Evolutionary conservation across 768 basidiomycete genomes (phyloP).

Genomic region (Termitomyces sp.): DNA sequence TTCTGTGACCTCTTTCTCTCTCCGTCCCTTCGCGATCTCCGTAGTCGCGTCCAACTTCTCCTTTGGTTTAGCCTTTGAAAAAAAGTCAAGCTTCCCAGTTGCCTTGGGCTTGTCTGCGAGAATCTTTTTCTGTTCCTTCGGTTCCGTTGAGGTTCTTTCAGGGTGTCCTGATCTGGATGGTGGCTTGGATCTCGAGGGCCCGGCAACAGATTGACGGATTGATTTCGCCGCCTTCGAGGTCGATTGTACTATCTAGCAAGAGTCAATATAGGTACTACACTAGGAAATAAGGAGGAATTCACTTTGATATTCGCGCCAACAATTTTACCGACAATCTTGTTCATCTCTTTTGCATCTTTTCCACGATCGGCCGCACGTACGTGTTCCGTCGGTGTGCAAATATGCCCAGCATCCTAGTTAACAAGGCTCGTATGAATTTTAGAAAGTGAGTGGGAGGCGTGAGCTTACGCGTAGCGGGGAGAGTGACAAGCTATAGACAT

Average conservation of each 20-base stretch:
- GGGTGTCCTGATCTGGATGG: slow-evolving; percentile 22
- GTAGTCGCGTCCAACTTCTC: slow-evolving; percentile 1
- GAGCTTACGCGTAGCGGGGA: slow-evolving; percentile 51
- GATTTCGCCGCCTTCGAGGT: slow-evolving; percentile 13
- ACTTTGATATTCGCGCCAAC: slow-evolving; percentile 43
- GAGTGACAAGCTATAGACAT: slow-evolving; percentile 71
- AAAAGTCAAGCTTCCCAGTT: slow-evolving; percentile 15
- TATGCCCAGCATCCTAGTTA: slow-evolving; percentile 37
- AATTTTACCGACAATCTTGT: slow-evolving; percentile 41
- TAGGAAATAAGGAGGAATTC: not conserved
- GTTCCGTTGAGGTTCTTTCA: slow-evolving; percentile 10
- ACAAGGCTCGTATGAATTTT: not conserved
- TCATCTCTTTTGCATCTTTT: slow-evolving; percentile 34
- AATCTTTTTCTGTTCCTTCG: slow-evolving; percentile 6
- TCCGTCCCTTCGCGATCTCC: slow-evolving; percentile 6
- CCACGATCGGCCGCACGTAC: slow-evolving; percentile 35
- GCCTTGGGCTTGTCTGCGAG: slow-evolving; percentile 12
- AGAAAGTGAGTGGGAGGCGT: slow-evolving; percentile 1
- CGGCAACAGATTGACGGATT: slow-evolving; percentile 33
- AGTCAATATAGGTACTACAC: not conserved
- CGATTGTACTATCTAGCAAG: slow-evolving; percentile 5
- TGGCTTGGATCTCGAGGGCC: slow-evolving; percentile 29
- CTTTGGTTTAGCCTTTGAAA: slow-evolving; percentile 17
- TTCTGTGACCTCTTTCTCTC: not conserved
- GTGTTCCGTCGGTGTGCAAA: slow-evolving; percentile 33